A percentile compares a stretch with the other conserved stretches of the same genome.
phyloP scores from a whole-genome alignment of 1,284 basidiomycete species.

The Cutaneotrichosporon cutaneum region DNA sequence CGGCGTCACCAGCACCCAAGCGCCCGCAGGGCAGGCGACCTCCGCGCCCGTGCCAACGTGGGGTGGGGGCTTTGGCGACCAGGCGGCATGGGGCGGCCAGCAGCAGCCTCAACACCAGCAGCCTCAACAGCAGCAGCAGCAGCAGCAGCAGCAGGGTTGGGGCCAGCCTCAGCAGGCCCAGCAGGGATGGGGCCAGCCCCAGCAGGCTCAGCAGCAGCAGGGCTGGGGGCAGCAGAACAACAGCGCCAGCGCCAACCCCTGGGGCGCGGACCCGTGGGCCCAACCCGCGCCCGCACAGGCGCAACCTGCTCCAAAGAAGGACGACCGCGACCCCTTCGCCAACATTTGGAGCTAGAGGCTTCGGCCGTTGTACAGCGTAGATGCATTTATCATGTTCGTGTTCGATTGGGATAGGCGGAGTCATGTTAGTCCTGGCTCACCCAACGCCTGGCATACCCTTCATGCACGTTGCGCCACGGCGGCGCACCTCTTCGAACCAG shows the following conservation, averaged over 20 bases:
- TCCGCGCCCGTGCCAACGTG: constrained; percentile 32
- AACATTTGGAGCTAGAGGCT: constrained; percentile 20
- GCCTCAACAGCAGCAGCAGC: constrained; percentile 13
- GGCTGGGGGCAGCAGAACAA: not conserved
- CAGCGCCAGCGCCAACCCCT: not conserved
- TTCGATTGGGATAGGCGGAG: too few species aligned
- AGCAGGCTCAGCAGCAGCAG: constrained; percentile 8
- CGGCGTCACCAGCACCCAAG: constrained; percentile 36
- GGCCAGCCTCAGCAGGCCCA: constrained; percentile 14
- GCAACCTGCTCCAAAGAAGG: constrained; percentile 32
- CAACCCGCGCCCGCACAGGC: constrained; percentile 13
- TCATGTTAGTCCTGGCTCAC: too few species aligned
- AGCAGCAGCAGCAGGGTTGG: not conserved
- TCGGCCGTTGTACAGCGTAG: constrained; percentile 11
- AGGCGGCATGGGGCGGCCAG: constrained; percentile 40
- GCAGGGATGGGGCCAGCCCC: constrained; percentile 14
- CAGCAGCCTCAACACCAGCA: constrained; percentile 11
- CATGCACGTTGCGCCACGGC: too few species aligned
- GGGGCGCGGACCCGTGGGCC: constrained; percentile 31
- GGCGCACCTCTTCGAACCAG: too few species aligned
- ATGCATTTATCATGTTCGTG: constrained; percentile 1
- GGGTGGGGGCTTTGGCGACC: constrained; percentile 37
- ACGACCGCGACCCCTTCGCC: constrained; percentile 30
- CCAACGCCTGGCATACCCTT: too few species aligned
- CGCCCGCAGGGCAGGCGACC: constrained; percentile 27